phyloP scores from a whole-genome alignment of 2,329 filamentous ascomycete genomes.

The Geosmithia putterillii region DNA sequence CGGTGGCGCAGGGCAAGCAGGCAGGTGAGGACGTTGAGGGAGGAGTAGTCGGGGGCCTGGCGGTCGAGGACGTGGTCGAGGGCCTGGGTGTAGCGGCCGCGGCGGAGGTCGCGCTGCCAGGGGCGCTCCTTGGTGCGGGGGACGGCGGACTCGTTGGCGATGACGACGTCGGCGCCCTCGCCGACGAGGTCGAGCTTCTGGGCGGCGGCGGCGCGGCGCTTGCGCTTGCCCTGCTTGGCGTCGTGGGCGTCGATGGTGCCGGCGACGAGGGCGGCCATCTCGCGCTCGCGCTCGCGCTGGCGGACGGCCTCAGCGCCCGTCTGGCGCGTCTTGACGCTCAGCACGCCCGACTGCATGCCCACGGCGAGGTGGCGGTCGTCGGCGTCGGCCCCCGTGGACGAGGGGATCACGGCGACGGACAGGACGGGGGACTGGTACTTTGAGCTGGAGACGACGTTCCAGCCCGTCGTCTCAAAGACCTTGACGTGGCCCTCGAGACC shows the following conservation, averaged over 20 bases:
- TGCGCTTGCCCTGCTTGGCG: constrained; percentile 56
- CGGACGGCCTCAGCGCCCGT: constrained; percentile 69
- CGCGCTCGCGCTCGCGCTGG: constrained; percentile 65
- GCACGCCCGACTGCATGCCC: constrained; percentile 86
- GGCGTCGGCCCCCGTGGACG: constrained; percentile 23
- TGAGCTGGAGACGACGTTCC: constrained; percentile 90
- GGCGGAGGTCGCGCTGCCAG: constrained; percentile 76
- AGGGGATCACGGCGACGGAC: constrained; percentile 60
- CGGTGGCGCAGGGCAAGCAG: constrained; percentile 79
- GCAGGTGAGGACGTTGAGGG: constrained; percentile 59
- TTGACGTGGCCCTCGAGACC: constrained; percentile 94
- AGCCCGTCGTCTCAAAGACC: constrained; percentile 84
- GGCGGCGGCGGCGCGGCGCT: constrained; percentile 34
- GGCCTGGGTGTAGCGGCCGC: constrained; percentile 63
- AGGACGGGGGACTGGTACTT: constrained; percentile 92
- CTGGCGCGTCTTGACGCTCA: constrained; percentile 81
- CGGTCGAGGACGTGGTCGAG: constrained; percentile 65
- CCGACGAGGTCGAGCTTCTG: constrained; percentile 65
- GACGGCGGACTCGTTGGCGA: constrained; percentile 54
- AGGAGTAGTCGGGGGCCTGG: constrained; percentile 36
- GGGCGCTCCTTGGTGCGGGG: constrained; percentile 47
- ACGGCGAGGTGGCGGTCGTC: constrained; percentile 91
- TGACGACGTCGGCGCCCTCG: constrained; percentile 78
- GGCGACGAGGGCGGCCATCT: constrained; percentile 71
- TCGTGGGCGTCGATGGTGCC: constrained; percentile 73